phyloP scores from a whole-genome alignment of 331 rosid genomes.

The Stylosanthes scabra region DNA sequence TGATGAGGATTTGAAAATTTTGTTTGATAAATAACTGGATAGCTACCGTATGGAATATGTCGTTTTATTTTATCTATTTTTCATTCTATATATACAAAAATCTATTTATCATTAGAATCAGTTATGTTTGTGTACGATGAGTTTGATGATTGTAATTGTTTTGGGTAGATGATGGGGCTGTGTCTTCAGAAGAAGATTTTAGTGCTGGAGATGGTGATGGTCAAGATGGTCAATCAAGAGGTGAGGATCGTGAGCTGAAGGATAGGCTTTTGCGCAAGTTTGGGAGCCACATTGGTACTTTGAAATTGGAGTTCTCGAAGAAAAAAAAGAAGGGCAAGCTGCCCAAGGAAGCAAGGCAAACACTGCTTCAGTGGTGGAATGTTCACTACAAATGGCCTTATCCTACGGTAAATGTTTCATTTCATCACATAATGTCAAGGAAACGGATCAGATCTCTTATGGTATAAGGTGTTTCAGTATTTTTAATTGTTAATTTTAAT shows the following conservation, averaged over 20 bases:
- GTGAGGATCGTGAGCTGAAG: constrained; percentile 82
- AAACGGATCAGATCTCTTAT: too few species aligned
- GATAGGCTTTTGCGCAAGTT: constrained; percentile 78
- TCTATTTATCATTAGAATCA: too few species aligned
- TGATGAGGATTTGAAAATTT: too few species aligned
- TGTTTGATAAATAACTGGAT: too few species aligned
- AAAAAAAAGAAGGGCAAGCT: constrained; percentile 94
- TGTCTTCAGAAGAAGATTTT: constrained; percentile 78
- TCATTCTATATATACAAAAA: too few species aligned
- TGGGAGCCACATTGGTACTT: constrained; percentile 80
- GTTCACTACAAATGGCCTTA: constrained; percentile 93
- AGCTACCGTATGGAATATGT: too few species aligned
- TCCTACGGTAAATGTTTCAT: constrained; percentile 72
- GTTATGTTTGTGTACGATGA: background rate
- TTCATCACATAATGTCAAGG: background rate
- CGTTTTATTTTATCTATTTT: too few species aligned
- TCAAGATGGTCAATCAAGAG: constrained; percentile 58
- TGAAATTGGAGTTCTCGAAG: constrained; percentile 87
- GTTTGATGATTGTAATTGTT: background rate
- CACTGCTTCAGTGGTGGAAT: constrained; percentile 88
- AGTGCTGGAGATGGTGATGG: constrained; percentile 70
- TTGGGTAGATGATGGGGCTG: constrained; percentile 69
- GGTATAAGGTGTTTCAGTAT: too few species aligned
- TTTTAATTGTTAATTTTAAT: too few species aligned
- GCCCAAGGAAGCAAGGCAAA: constrained; percentile 91